A percentile compares a stretch with the other conserved stretches of the same genome.
These are phyloP conservation scores for Boletus putidus DNA, from an alignment of 1,284 basidiomycete genomes.

Conservation along the genomic window DNA sequence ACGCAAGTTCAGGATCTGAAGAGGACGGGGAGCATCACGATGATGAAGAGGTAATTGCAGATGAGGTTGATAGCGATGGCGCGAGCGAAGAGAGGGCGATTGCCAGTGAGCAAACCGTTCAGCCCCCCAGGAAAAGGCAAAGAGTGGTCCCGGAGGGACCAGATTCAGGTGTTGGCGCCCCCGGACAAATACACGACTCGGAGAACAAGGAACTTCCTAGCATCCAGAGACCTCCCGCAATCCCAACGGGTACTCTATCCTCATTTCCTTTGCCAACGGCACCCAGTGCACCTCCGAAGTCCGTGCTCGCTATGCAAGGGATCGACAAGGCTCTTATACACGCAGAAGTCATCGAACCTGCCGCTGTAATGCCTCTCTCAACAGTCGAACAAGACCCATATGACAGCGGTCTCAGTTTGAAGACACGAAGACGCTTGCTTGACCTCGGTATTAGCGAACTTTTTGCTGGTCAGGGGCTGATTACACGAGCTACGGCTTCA, in stretches of 20 bases:
- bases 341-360: conserved; percentile 71
- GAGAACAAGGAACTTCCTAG: background rate
- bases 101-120: background rate
- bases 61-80: background rate
- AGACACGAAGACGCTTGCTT: conserved; percentile 60
- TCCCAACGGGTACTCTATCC: conserved; percentile 44
- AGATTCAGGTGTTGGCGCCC: background rate
- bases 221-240: conserved; percentile 4
- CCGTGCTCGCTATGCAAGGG: conserved; percentile 69
- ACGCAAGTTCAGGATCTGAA: conserved; percentile 15
- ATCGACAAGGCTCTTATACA: conserved; percentile 72
- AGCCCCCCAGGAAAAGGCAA: conserved; percentile 23
- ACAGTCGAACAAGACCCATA: conserved; percentile 42
- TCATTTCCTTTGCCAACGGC: conserved; percentile 71
- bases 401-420: conserved; percentile 56
- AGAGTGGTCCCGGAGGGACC: conserved; percentile 11
- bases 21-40: conserved; percentile 9
- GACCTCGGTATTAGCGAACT: conserved; percentile 80
- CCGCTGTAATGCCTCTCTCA: conserved; percentile 49
- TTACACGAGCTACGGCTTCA: background rate
- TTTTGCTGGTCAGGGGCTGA: conserved; percentile 72
- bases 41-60: background rate
- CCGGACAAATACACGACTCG: background rate
- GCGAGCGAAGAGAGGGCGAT: background rate
- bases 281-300: conserved; percentile 60